Percentiles rank a stretch among this genome's conserved stretches.
Evolutionary conservation across 2,329 filamentous ascomycete species (phyloP).

Genomic region (Trichophyton equinum): DNA sequence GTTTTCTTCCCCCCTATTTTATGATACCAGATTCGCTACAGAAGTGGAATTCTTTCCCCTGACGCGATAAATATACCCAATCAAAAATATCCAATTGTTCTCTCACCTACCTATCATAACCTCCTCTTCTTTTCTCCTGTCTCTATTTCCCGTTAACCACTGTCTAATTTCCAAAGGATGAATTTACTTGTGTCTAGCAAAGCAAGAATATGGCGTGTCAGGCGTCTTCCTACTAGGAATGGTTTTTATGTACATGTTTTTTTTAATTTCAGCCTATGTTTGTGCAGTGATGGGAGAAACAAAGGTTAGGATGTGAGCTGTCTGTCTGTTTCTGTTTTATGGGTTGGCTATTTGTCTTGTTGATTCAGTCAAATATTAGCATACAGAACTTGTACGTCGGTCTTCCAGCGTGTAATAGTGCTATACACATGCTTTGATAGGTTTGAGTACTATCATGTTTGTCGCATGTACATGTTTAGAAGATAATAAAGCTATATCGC

Average conservation of each 20-base stretch:
- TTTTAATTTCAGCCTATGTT: neutral
- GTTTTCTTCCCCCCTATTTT: neutral
- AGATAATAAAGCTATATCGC: neutral
- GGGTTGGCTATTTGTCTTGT: neutral
- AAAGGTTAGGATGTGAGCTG: neutral
- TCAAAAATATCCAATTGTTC: neutral
- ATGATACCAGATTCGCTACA: constrained; percentile 2
- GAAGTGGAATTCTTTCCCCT: neutral
- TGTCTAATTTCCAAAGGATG: neutral
- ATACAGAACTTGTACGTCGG: neutral
- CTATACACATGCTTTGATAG: neutral
- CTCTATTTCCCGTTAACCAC: neutral
- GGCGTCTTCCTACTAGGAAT: constrained; percentile 2
- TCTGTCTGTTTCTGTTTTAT: neutral
- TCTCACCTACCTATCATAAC: too few relatives aligned
- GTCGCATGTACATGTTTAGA: neutral
- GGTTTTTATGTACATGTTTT: neutral
- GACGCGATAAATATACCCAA: neutral
- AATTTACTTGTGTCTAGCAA: neutral
- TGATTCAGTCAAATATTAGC: neutral
- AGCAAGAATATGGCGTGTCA: neutral
- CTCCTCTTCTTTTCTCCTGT: neutral
- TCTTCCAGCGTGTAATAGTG: neutral
- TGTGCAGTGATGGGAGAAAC: neutral
- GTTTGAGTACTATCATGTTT: neutral